Evolutionary conservation across 495 filamentous ascomycete species (phyloP).

Genomic region (Geopyxis carbonaria): DNA sequence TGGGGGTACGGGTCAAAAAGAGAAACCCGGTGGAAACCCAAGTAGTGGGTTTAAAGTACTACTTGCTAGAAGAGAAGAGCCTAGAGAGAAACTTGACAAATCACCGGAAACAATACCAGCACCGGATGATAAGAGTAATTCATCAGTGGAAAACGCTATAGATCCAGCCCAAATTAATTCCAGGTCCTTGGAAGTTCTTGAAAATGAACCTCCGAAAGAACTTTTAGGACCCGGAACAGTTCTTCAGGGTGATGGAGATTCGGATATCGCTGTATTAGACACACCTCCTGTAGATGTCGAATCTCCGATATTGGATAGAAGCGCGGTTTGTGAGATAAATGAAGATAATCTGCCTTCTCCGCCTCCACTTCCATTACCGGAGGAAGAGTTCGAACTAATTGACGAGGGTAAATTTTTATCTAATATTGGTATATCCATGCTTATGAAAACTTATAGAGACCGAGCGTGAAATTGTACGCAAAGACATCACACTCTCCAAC

Average conservation of each 20-base stretch:
- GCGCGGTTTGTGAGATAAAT: neutral
- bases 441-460: neutral
- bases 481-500: constrained; percentile 31
- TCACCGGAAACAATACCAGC: neutral
- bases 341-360: neutral
- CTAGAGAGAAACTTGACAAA: neutral
- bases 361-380: neutral
- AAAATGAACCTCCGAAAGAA: neutral
- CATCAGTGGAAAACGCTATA: neutral
- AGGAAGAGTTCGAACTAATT: neutral
- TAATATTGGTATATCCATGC: neutral
- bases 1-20: neutral
- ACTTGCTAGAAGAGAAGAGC: constrained; percentile 21
- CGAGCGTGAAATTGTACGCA: constrained; percentile 9
- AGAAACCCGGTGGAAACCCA: neutral
- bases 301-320: neutral
- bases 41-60: constrained; percentile 21
- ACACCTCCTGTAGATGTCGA: neutral
- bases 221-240: neutral
- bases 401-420: neutral
- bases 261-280: neutral
- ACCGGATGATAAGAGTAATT: no score
- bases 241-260: no score
- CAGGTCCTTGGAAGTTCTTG: no score
- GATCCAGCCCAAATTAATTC: no score